Percentiles rank a stretch among this genome's conserved stretches.
Evolutionary conservation across 371 early-diverging fungal genomes (phyloP).

Genomic region (Rhizopus stolonifer): DNA sequence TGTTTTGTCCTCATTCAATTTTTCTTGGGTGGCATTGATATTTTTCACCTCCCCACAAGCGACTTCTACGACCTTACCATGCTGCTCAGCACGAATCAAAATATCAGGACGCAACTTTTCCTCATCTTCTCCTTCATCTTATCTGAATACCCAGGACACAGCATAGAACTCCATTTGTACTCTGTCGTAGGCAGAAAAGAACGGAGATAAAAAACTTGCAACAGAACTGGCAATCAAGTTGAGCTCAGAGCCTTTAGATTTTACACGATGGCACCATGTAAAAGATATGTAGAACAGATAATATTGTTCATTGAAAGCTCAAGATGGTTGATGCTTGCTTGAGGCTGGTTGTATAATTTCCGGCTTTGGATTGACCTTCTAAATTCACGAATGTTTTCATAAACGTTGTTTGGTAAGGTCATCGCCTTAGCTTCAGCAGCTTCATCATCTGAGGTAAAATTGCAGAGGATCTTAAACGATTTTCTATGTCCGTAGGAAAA

Average conservation of each 20-base stretch:
- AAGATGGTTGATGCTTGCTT: not conserved
- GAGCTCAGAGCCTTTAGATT: slow-evolving; percentile 3
- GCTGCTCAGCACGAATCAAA: slow-evolving; percentile 7
- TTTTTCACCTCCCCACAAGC: slow-evolving; percentile 21
- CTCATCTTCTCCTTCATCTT: not conserved
- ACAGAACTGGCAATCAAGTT: not conserved
- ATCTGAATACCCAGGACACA: not conserved
- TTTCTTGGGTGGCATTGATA: slow-evolving; percentile 9
- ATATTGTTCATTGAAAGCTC: not conserved
- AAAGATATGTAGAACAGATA: not conserved
- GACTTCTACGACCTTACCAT: not conserved
- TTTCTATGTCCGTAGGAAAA: slow-evolving; percentile 3
- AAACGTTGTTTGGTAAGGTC: not conserved
- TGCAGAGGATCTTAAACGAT: slow-evolving; percentile 8
- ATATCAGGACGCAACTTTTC: slow-evolving; percentile 8
- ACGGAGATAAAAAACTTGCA: not conserved
- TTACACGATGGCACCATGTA: not conserved
- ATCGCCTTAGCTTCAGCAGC: not conserved
- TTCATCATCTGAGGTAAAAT: slow-evolving; percentile 5
- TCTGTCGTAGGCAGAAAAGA: slow-evolving; percentile 1
- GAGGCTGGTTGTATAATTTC: slow-evolving; percentile 1
- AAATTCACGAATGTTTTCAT: not conserved
- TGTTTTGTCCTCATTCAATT: slow-evolving; percentile 15
- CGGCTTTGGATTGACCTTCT: not conserved
- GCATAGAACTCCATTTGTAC: slow-evolving; percentile 3